phyloP scores from a whole-genome alignment of 805 yeast species.

The Scheffersomyces stipitis region DNA sequence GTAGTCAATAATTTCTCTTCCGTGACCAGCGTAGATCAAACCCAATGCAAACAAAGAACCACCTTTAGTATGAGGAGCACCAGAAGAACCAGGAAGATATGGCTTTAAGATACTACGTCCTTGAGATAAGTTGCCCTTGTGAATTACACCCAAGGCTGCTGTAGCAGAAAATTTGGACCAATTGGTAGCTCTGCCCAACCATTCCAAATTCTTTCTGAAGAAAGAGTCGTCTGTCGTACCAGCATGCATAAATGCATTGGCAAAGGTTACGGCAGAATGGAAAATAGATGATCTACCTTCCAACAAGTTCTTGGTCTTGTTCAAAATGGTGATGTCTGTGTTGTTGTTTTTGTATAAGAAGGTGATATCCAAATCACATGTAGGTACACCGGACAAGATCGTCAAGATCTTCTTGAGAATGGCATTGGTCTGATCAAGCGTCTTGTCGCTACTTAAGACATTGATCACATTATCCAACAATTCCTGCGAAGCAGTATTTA shows the following conservation, averaged over 20 bases:
- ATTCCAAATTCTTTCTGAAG: conserved; percentile 85
- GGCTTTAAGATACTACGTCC: conserved; percentile 87
- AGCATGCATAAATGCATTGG: conserved; percentile 91
- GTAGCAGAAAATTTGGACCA: conserved; percentile 99
- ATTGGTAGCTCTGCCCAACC: conserved; percentile 96
- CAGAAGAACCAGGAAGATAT: conserved; percentile 78
- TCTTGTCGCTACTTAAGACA: conserved; percentile 27
- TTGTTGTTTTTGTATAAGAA: conserved; percentile 84
- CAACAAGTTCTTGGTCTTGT: conserved; percentile 73
- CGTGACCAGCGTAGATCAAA: conserved; percentile 93
- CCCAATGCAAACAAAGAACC: conserved; percentile 94
- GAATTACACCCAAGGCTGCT: conserved; percentile 96
- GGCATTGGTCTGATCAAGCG: conserved; percentile 30
- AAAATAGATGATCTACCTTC: conserved; percentile 93
- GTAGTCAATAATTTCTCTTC: conserved; percentile 79
- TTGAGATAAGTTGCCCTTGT: conserved; percentile 89
- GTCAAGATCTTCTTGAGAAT: conserved; percentile 50
- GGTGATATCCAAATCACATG: conserved; percentile 89
- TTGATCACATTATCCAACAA: conserved; percentile 60
- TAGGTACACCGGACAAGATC: conserved; percentile 87
- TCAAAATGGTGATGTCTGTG: conserved; percentile 79
- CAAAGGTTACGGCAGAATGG: conserved; percentile 94
- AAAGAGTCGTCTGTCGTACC: conserved; percentile 96
- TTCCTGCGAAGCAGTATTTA: conserved; percentile 88
- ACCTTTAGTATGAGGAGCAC: conserved; percentile 89